phyloP scores from a whole-genome alignment of 345 rosid species.

The Pugionium cornutum region DNA sequence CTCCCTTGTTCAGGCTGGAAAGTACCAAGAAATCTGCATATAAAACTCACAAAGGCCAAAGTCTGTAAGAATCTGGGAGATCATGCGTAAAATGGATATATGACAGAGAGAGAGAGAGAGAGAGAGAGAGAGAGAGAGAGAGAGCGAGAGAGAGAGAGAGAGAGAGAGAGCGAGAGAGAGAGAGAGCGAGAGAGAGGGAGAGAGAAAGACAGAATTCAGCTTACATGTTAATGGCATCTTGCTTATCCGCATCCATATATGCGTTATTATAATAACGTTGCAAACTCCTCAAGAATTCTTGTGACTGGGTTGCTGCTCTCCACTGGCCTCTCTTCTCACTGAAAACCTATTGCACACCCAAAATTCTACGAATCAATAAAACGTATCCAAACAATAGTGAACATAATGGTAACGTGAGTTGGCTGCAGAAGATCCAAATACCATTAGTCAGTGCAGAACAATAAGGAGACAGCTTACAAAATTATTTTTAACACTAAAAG shows the following conservation, averaged over 20 bases:
- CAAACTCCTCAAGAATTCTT: conserved; percentile 94
- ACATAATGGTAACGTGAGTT: conserved; percentile 18
- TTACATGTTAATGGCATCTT: conserved; percentile 93
- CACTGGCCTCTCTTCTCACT: conserved; percentile 94
- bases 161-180: too few species aligned
- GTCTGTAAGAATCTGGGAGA: conserved; percentile 15
- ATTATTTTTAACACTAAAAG: not conserved
- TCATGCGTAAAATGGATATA: conserved; percentile 23
- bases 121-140: not conserved
- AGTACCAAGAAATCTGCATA: conserved; percentile 86
- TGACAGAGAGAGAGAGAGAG: conserved; percentile 20
- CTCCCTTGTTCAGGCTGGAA: conserved; percentile 75
- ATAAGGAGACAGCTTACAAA: not conserved
- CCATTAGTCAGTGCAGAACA: not conserved
- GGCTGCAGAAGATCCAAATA: conserved; percentile 5
- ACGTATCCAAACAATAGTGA: conserved; percentile 18
- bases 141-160: too few species aligned
- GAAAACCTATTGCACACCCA: conserved; percentile 65
- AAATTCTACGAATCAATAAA: conserved; percentile 28
- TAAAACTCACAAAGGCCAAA: conserved; percentile 17
- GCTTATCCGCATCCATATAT: conserved; percentile 93
- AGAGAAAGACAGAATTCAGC: conserved; percentile 8
- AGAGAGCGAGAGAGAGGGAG: too few species aligned
- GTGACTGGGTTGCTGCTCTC: conserved; percentile 98
- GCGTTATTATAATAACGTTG: conserved; percentile 95